Percentiles rank a stretch among this genome's conserved stretches.
phyloP scores from a whole-genome alignment of 768 basidiomycete species.

The Termitomyces heimii region DNA sequence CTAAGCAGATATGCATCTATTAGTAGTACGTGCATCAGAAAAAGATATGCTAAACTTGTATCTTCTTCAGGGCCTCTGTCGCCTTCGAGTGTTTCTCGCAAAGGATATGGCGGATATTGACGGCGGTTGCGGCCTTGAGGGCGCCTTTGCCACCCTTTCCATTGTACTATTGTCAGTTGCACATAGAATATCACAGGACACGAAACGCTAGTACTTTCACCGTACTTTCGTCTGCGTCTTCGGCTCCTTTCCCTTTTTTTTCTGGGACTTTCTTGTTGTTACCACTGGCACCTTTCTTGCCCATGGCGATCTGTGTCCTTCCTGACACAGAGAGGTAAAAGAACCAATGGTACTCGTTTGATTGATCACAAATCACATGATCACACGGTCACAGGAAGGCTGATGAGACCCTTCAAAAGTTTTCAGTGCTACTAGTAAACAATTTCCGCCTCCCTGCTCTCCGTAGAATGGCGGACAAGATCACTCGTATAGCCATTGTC shows the following conservation, averaged over 20 bases:
- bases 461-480: constrained; percentile 78
- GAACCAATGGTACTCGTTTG: constrained; percentile 10
- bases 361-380: constrained; percentile 17
- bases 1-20: constrained; percentile 22
- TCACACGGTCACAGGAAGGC: constrained; percentile 6
- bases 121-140: constrained; percentile 72
- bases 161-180: neutral
- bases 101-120: constrained; percentile 84
- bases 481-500: constrained; percentile 96
- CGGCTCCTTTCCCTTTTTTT: constrained; percentile 40
- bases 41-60: constrained; percentile 50
- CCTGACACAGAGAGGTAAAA: neutral
- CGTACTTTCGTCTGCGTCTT: constrained; percentile 31
- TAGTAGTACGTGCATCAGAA: neutral
- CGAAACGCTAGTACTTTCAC: constrained; percentile 28
- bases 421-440: constrained; percentile 8
- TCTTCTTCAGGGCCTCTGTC: constrained; percentile 70
- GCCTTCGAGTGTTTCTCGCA: constrained; percentile 86
- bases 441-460: constrained; percentile 6
- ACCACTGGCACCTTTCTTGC: constrained; percentile 26
- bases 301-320: constrained; percentile 17
- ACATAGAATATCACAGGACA: neutral
- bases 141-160: constrained; percentile 40
- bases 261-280: constrained; percentile 30
- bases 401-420: constrained; percentile 10